phyloP scores from a whole-genome alignment of 768 basidiomycete species.

The Crassisporium funariophilum region DNA sequence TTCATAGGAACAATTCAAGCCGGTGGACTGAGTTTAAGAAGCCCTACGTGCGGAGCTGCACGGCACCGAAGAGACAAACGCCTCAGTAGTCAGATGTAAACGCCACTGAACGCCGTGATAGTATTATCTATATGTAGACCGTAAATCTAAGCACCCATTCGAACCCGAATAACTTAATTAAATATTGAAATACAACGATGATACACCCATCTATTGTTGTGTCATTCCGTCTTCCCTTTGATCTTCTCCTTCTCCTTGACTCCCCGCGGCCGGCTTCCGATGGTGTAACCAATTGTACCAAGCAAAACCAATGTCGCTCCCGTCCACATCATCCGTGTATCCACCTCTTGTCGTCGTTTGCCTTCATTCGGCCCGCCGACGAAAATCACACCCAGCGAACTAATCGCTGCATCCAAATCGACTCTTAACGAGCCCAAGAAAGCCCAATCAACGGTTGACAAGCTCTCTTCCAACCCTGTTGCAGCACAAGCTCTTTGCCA shows the following conservation, averaged over 20 bases:
- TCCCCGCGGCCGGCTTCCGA: conserved; percentile 34
- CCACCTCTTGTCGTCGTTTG: conserved; percentile 31
- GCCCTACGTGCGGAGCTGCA: too few species aligned
- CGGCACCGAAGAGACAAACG: too few species aligned
- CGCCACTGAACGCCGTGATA: too few species aligned
- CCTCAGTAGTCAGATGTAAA: too few species aligned
- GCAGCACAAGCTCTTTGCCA: neutral
- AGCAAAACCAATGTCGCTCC: conserved; percentile 70
- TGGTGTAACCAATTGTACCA: conserved; percentile 72
- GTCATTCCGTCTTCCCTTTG: neutral
- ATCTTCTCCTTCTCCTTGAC: conserved; percentile 21
- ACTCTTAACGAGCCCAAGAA: conserved; percentile 7
- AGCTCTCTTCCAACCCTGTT: neutral
- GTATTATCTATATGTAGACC: too few species aligned
- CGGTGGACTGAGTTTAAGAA: too few species aligned
- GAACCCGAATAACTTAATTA: too few species aligned
- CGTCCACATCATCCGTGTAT: conserved; percentile 58
- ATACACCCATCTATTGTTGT: too few species aligned
- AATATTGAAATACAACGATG: too few species aligned
- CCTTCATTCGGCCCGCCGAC: conserved; percentile 14
- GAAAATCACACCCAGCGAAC: conserved; percentile 16
- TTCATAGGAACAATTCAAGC: too few species aligned
- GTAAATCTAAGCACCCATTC: too few species aligned
- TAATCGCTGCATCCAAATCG: conserved; percentile 14
- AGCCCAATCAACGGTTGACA: neutral